These are phyloP conservation scores for Fusarium nematophilum DNA, from an alignment of 2,329 filamentous ascomycete genomes.

Conservation along the genomic window DNA sequence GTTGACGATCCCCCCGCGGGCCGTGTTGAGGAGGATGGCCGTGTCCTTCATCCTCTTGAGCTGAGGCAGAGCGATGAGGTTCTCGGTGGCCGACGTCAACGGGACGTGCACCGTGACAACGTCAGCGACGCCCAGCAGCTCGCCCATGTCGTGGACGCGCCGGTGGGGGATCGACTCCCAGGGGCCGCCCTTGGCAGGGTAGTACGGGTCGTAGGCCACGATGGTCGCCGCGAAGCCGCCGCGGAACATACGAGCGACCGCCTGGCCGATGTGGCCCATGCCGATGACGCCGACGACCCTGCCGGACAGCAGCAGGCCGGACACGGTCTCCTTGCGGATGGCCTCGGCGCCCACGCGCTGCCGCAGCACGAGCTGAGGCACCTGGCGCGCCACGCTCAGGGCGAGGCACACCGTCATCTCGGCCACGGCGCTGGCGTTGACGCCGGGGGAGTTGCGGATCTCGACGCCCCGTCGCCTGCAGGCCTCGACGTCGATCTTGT, in stretches of 20 bases:
- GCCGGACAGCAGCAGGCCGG: conserved; percentile 42
- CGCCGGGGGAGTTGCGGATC: conserved; percentile 42
- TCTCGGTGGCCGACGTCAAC: conserved; percentile 41
- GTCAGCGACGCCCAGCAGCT: conserved; percentile 46
- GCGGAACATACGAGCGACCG: conserved; percentile 49
- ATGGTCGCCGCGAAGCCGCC: conserved; percentile 45
- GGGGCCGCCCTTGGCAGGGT: conserved; percentile 26
- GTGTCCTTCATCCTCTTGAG: conserved; percentile 48
- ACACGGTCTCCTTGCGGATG: conserved; percentile 40
- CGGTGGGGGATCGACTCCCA: conserved; percentile 41
- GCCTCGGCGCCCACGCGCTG: conserved; percentile 39
- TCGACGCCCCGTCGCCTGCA: conserved; percentile 33
- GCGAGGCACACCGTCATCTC: conserved; percentile 48
- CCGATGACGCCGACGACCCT: conserved; percentile 53
- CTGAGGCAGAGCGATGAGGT: conserved; percentile 45
- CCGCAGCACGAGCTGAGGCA: conserved; percentile 44
- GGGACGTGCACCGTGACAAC: conserved; percentile 51
- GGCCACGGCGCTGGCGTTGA: conserved; percentile 43
- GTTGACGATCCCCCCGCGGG: conserved; percentile 52
- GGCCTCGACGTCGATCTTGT: conserved; percentile 45
- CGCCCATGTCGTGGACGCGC: conserved; percentile 44
- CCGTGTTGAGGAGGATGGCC: conserved; percentile 52
- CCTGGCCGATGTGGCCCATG: conserved; percentile 51
- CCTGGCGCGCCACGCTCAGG: conserved; percentile 44
- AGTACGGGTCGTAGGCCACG: conserved; percentile 51